Conservation (phyloP, 2,329 filamentous ascomycete species). For the Mycogone perniciosa region DNA sequence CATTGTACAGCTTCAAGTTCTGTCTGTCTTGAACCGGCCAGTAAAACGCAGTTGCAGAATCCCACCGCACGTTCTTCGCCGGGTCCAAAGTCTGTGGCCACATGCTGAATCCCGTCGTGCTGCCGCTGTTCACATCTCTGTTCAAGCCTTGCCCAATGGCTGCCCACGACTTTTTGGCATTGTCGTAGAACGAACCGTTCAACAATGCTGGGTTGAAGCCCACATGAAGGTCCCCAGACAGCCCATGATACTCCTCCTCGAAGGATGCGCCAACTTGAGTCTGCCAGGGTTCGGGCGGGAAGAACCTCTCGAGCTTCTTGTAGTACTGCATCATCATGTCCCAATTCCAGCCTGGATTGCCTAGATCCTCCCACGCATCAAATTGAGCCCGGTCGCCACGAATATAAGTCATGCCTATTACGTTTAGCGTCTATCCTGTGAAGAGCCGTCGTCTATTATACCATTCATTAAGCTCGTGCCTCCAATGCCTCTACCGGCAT, state of each 20-base stretch:
- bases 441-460: conserved; percentile 12
- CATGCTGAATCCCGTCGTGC: conserved; percentile 31
- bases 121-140: conserved; percentile 33
- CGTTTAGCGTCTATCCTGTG: background rate
- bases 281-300: conserved; percentile 29
- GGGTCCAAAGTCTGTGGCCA: conserved; percentile 36
- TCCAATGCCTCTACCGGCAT: conserved; percentile 33
- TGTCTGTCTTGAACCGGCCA: conserved; percentile 28
- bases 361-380: conserved; percentile 21
- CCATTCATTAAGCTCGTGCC: conserved; percentile 37
- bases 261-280: conserved; percentile 29
- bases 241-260: conserved; percentile 29
- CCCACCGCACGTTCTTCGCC: conserved; percentile 30
- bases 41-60: conserved; percentile 37
- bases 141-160: conserved; percentile 28
- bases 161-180: conserved; percentile 27
- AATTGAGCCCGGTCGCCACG: conserved; percentile 35
- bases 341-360: conserved; percentile 23
- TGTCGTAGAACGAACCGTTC: conserved; percentile 26
- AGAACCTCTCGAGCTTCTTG: conserved; percentile 35
- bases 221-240: conserved; percentile 28
- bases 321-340: conserved; percentile 26
- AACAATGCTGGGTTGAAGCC: conserved; percentile 30
- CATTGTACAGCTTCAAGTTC: conserved; percentile 35
- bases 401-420: conserved; percentile 39